These are phyloP conservation scores for Alternaria brassicicola DNA, from an alignment of 2,329 filamentous ascomycete species.

Conservation along the genomic window DNA sequence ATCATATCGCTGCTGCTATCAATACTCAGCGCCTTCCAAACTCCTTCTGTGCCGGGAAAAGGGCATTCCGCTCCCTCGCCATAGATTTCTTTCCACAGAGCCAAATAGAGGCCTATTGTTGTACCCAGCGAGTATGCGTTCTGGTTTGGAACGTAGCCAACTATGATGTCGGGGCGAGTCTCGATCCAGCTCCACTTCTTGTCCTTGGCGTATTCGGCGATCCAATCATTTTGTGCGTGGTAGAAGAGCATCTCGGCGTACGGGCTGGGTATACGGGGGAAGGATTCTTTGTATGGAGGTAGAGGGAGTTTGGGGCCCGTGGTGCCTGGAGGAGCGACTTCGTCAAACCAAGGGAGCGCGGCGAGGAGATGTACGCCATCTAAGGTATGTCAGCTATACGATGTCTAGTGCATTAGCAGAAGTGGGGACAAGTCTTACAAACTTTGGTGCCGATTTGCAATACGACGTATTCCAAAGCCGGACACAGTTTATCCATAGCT, in stretches of 20 bases:
- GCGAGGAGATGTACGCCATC: slow-evolving; percentile 52
- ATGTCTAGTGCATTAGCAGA: neutral
- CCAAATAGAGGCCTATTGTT: slow-evolving; percentile 48
- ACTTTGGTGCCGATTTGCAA: slow-evolving; percentile 46
- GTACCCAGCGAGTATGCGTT: slow-evolving; percentile 50
- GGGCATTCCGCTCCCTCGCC: slow-evolving; percentile 47
- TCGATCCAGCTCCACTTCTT: slow-evolving; percentile 51
- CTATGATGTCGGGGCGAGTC: slow-evolving; percentile 50
- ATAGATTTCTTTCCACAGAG: slow-evolving; percentile 46
- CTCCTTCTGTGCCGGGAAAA: slow-evolving; percentile 48
- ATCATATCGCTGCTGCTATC: slow-evolving; percentile 50
- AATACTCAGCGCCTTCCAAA: slow-evolving; percentile 47
- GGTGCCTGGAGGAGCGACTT: slow-evolving; percentile 6
- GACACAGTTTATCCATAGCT: slow-evolving; percentile 33
- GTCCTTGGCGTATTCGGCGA: slow-evolving; percentile 41
- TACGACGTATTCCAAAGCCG: slow-evolving; percentile 34
- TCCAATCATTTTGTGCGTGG: slow-evolving; percentile 50
- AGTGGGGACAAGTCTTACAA: slow-evolving; percentile 25
- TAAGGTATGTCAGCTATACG: slow-evolving; percentile 11
- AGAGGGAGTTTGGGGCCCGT: slow-evolving; percentile 9
- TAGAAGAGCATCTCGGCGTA: slow-evolving; percentile 51
- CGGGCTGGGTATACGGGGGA: slow-evolving; percentile 27
- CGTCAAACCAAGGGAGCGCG: slow-evolving; percentile 24
- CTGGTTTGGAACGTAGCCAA: slow-evolving; percentile 51
- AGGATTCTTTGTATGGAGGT: slow-evolving; percentile 12